These are phyloP conservation scores for Boeremia lycopersici DNA, from an alignment of 2,329 filamentous ascomycete species.

Conservation along the genomic window DNA sequence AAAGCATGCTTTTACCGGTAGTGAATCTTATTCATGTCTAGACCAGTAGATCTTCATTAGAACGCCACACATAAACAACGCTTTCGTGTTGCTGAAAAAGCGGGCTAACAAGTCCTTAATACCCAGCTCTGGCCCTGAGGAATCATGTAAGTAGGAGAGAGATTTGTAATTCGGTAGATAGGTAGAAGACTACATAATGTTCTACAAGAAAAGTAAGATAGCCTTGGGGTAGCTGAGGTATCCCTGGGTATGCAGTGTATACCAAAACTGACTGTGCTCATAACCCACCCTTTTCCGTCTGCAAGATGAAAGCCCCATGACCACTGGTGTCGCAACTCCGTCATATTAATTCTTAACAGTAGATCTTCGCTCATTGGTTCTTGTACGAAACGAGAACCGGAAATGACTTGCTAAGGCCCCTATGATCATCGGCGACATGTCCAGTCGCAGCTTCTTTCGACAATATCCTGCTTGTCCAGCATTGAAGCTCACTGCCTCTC, in stretches of 20 bases:
- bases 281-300: neutral
- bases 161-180: no score
- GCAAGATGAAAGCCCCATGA: neutral
- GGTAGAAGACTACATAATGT: no score
- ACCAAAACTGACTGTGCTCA: no score
- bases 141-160: no score
- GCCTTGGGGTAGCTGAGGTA: no score
- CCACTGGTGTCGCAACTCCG: neutral
- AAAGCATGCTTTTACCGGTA: neutral
- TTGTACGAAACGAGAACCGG: neutral
- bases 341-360: conserved; percentile 1
- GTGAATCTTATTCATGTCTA: conserved; percentile 1
- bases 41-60: neutral
- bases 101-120: no score
- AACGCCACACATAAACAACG: no score
- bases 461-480: neutral
- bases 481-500: conserved; percentile 18
- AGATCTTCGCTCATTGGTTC: no score
- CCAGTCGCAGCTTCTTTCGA: neutral
- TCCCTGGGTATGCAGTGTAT: no score
- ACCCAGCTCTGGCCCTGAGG: no score
- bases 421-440: neutral
- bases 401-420: neutral
- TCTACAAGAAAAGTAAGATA: no score
- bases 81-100: no score